Base-by-base conservation (phyloP, 768 basidiomycete genomes). In the Tremella yokohamensis region DNA sequence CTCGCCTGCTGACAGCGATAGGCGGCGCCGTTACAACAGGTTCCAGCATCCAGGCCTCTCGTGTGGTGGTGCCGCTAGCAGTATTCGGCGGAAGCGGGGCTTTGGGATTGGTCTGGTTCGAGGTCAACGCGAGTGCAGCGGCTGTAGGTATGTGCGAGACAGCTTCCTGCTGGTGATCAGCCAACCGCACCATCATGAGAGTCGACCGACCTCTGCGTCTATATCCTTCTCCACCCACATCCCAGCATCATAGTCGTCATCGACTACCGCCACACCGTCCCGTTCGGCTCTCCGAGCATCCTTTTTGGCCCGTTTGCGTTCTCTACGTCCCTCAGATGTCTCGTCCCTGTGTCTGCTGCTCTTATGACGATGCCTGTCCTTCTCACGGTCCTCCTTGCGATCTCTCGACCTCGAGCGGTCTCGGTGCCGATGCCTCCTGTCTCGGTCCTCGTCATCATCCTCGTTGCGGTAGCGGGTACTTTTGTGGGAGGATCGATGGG, bases 21-120 rank as follows among this genome's bases (percentile, higher is more conserved):
- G 19, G 48, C 16, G 50, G 42, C 22, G 64, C 54, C 20, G 61
- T 38, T 18, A 61, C 56, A 49, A 64, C 66, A 66, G 81, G 79
- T 40, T 76, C 77, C 3, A 92, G 77, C 91, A 96, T 94, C 93
- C 93, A 97, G 38, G 89, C 86, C 61, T 92, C 90, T 18, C 90
- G 61, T 37, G 73, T 70, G 24, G 77, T 77, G 0, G 83, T 78
- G 61, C 84, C 83, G 3, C 84, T 79, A 2, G 75, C 73, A 3
- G 66, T 62, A 3, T 77, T 61, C n/a, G 74, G 69, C 0, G 85
- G 85, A n/a, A 83, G 78, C 1, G 78, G 62, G n/a, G 77, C 70
- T 44, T 78, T 69, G 47, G 79, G 74, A 26, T 85, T 84, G 8
- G 51, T 39, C 22, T 45, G 42, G 42, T 83, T 79, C 1, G 88